Base-by-base conservation (phyloP, 495 filamentous ascomycete genomes). In the Aspergillus indologenus region DNA sequence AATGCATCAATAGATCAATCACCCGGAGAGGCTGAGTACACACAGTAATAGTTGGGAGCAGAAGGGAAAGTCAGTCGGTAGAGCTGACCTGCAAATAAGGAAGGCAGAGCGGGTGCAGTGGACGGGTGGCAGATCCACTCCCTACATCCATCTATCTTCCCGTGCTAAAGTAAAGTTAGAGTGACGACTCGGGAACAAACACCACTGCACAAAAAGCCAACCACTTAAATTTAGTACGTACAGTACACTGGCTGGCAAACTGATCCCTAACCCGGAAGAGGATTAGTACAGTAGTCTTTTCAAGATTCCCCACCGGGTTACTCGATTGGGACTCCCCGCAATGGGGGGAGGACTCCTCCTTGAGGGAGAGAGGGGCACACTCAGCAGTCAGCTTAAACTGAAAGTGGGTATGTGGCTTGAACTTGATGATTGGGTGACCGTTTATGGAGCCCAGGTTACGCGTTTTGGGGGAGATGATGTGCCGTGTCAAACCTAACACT, bases 381-480 rank as follows among this genome's bases (percentile, higher is more conserved):
- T 57, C 56, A 58, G 58, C 44, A 29, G 26, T 45, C 20, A 40
- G 56, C 24, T 34, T 20, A 31, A 3, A 19, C 24, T 34, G n/a
- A 31, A 3, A 19, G 18, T 50, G 20, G 49, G 6, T 15, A 11
- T 29, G 21, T 19, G 17, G 19, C 5, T n/a, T n/a, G n/a, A n/a
- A n/a, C n/a, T n/a, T 3, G 14, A 18, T 67, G 53, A 64, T 62
- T 64, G 61, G 65, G 7, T 29, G 5, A 24, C 22, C 19, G 48
- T 5, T 2, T 48, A 49, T 57, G 53, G 49, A 40, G 50, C 18
- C 24, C 43, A 34, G n/a, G 61, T 65, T 63, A 68, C 65, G 65
- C 65, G 65, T 68, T 63, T 57, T 62, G 55, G 62, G 58, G 60
- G 34, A 15, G 34, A 65, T 61, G 65, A 68, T 68, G 62, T 63